These are phyloP conservation scores for Mallotus nudiflorus DNA, from an alignment of 345 rosid genomes.

Conservation along the genomic window DNA sequence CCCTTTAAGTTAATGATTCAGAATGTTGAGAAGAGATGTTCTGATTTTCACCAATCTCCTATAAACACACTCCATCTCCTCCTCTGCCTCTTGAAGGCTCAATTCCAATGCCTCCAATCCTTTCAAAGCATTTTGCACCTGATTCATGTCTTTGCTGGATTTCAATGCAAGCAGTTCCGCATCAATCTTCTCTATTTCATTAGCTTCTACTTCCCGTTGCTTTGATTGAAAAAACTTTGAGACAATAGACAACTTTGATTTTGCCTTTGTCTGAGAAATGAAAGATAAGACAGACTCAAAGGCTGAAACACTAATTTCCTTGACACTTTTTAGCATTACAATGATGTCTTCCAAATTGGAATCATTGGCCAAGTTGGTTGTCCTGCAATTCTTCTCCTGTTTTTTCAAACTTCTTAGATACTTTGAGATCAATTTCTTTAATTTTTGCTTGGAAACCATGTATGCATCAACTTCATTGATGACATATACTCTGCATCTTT, in stretches of 20 bases:
- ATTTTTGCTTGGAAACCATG: background rate
- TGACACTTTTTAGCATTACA: conserved; percentile 6
- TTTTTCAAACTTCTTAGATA: background rate
- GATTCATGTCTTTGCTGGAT: conserved; percentile 2
- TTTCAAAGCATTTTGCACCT: background rate
- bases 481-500: background rate
- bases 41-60: conserved; percentile 3
- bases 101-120: conserved; percentile 4
- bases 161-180: conserved; percentile 15
- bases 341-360: background rate
- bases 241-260: conserved; percentile 7
- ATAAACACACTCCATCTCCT: background rate
- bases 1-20: background rate
- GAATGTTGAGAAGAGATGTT: background rate
- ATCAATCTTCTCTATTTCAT: conserved; percentile 17
- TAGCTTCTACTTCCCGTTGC: background rate
- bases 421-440: background rate
- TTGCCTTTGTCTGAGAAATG: conserved; percentile 2
- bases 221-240: conserved; percentile 21
- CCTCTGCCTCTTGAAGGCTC: background rate
- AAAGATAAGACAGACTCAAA: background rate
- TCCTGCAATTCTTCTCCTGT: background rate
- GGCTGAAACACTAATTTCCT: conserved; percentile 9
- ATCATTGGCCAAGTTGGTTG: background rate
- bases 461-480: background rate